Conservation (phyloP, 495 filamentous ascomycete genomes). For the Penicillium cosmopolitanum region DNA sequence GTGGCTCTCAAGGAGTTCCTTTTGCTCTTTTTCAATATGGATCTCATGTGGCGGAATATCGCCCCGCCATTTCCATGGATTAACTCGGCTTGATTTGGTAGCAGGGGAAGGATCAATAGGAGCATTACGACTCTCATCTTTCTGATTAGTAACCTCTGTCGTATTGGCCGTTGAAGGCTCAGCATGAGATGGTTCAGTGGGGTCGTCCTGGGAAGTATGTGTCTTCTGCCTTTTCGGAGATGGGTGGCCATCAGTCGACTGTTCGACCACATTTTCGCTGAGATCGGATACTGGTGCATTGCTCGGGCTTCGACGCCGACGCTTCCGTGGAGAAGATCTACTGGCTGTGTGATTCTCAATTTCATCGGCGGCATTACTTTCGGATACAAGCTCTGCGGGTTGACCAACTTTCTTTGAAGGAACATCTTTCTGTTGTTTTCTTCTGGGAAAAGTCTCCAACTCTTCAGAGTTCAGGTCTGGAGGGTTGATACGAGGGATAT, state of each 20-base stretch:
- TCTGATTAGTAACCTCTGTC: background rate
- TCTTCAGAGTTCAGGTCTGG: background rate
- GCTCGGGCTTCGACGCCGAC: background rate
- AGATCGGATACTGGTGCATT: background rate
- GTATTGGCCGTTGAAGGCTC: background rate
- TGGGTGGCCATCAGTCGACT: background rate
- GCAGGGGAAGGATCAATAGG: background rate
- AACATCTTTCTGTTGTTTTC: background rate
- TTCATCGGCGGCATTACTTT: background rate
- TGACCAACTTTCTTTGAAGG: background rate
- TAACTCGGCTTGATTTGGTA: background rate
- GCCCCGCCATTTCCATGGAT: conserved; percentile 45
- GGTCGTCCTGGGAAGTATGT: background rate
- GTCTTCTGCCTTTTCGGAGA: conserved; percentile 18
- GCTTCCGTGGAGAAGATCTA: background rate
- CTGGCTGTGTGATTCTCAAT: background rate
- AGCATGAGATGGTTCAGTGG: background rate
- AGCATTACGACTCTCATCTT: background rate
- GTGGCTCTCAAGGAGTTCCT: conserved; percentile 54
- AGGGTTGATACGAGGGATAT: background rate
- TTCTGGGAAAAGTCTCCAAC: background rate
- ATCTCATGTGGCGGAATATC: conserved; percentile 50
- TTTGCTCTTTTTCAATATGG: conserved; percentile 63
- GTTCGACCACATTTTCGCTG: background rate
- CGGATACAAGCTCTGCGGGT: background rate